Conservation (phyloP, 2,329 filamentous ascomycete species). For the Waltergamsia citrina region DNA sequence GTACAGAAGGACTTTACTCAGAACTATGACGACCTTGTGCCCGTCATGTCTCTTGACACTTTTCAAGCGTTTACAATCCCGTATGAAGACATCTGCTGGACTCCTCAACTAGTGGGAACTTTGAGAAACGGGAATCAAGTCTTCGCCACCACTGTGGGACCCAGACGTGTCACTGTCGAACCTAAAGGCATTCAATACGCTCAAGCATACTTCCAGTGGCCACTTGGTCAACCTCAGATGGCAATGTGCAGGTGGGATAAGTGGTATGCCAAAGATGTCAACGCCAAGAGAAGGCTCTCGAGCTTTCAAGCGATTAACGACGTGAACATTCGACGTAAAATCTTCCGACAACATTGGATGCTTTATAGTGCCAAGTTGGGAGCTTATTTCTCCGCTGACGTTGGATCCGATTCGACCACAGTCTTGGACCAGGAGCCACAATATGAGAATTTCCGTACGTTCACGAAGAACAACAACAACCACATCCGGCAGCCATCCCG, state of each 20-base stretch:
- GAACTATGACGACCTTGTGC: not conserved
- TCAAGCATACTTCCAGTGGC: conserved; percentile 3
- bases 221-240: not conserved
- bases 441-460: too few species aligned
- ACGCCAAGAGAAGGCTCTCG: not conserved
- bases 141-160: conserved; percentile 1
- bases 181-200: not conserved
- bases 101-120: not conserved
- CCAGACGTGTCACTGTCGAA: not conserved
- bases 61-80: conserved; percentile 1
- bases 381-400: not conserved
- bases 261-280: not conserved
- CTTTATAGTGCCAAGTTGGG: not conserved
- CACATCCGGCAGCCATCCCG: too few species aligned
- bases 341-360: conserved; percentile 2
- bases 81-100: conserved; percentile 1
- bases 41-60: conserved; percentile 3
- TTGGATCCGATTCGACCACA: not conserved
- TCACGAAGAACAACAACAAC: too few species aligned
- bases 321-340: not conserved
- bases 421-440: too few species aligned
- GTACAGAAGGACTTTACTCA: not conserved
- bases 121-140: not conserved
- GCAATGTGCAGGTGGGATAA: not conserved
- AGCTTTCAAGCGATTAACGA: not conserved